Evolutionary conservation across 1,284 basidiomycete genomes (phyloP).

Genomic region (Schizophyllum commune): DNA sequence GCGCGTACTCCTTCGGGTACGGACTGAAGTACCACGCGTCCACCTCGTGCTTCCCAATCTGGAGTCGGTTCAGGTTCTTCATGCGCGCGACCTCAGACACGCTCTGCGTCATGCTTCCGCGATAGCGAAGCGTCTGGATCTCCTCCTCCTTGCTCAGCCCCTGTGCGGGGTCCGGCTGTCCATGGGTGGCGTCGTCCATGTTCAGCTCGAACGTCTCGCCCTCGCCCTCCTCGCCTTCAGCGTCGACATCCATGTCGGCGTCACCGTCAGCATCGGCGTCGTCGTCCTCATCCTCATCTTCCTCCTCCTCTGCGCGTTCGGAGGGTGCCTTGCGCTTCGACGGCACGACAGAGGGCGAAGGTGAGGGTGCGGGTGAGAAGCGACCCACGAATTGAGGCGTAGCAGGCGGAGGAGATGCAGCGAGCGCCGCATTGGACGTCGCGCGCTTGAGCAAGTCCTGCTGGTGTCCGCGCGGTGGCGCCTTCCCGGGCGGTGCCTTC

Average conservation of each 20-base stretch:
- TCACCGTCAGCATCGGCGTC: conserved; percentile 50
- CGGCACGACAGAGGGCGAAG: conserved; percentile 31
- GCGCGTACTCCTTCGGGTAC: conserved; percentile 96
- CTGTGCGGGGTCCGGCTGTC: conserved; percentile 35
- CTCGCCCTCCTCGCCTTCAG: conserved; percentile 51
- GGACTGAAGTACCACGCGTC: conserved; percentile 99
- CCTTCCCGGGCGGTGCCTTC: conserved; percentile 53
- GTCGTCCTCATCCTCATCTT: conserved; percentile 52
- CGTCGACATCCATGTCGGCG: conserved; percentile 50
- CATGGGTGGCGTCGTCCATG: conserved; percentile 26
- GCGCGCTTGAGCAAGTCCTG: conserved; percentile 67
- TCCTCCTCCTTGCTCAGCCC: conserved; percentile 94
- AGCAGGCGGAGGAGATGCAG: conserved; percentile 35
- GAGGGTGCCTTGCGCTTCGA: conserved; percentile 57
- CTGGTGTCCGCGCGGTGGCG: conserved; percentile 38
- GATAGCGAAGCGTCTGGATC: conserved; percentile 96
- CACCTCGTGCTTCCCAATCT: conserved; percentile 94
- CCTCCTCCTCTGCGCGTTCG: conserved; percentile 54
- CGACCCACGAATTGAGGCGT: conserved; percentile 12
- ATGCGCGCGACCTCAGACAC: conserved; percentile 96
- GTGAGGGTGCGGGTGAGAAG: conserved; percentile 43
- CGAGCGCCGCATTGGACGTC: conserved; percentile 62
- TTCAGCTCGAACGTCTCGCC: conserved; percentile 53
- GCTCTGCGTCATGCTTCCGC: conserved; percentile 98
- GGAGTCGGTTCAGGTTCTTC: conserved; percentile 95